These are phyloP conservation scores for Xylogone sp. DNA, from an alignment of 2,329 filamentous ascomycete genomes.

Conservation along the genomic window DNA sequence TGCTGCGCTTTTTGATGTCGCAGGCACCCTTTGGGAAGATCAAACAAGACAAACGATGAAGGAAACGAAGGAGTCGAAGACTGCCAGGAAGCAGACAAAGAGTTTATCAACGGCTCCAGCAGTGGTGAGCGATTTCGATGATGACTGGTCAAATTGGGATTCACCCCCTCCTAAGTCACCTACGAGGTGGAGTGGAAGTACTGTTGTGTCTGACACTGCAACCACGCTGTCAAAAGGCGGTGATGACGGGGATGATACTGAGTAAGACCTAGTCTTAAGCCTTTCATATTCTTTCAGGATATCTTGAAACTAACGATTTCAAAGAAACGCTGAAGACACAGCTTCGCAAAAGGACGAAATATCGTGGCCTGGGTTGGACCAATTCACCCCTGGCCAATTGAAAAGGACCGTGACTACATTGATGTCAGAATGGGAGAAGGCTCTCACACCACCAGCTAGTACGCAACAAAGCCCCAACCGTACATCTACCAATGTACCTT, in stretches of 20 bases:
- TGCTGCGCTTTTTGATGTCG: slow-evolving; percentile 16
- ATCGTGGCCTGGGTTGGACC: slow-evolving; percentile 40
- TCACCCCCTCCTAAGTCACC: slow-evolving; percentile 50
- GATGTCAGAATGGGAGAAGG: slow-evolving; percentile 90
- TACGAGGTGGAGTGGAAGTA: slow-evolving; percentile 56
- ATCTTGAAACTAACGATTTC: slow-evolving; percentile 13
- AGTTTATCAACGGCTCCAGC: slow-evolving; percentile 20
- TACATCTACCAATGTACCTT: background rate
- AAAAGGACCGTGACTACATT: slow-evolving; percentile 79
- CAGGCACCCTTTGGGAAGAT: slow-evolving; percentile 12
- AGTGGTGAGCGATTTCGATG: slow-evolving; percentile 42
- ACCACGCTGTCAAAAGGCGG: slow-evolving; percentile 20
- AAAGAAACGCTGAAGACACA: slow-evolving; percentile 5
- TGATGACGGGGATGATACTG: slow-evolving; percentile 16
- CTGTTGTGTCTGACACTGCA: slow-evolving; percentile 18
- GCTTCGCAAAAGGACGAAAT: slow-evolving; percentile 26
- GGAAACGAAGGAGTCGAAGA: slow-evolving; percentile 10
- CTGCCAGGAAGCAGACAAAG: slow-evolving; percentile 17
- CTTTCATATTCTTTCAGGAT: slow-evolving; percentile 16
- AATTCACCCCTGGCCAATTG: slow-evolving; percentile 64
- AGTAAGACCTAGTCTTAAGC: slow-evolving; percentile 21
- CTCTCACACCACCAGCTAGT: slow-evolving; percentile 50
- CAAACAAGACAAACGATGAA: slow-evolving; percentile 10
- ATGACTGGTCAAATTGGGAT: slow-evolving; percentile 65
- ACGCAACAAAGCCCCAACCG: slow-evolving; percentile 6